These are phyloP conservation scores for Pseudocercospora crystallina DNA, from an alignment of 2,329 filamentous ascomycete species.

Conservation along the genomic window DNA sequence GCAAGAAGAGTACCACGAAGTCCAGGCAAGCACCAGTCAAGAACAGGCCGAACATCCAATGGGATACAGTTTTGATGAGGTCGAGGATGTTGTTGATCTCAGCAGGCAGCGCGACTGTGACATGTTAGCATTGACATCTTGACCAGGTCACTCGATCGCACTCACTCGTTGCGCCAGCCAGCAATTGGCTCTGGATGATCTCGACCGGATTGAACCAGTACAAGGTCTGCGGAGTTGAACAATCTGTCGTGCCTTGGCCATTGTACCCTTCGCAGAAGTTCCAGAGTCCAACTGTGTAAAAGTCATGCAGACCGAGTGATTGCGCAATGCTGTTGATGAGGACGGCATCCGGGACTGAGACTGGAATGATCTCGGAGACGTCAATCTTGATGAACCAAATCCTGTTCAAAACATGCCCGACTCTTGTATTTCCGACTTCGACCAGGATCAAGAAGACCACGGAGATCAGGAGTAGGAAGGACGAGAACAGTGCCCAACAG, in stretches of 20 bases:
- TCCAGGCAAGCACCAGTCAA: constrained; percentile 68
- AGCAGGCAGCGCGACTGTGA: constrained; percentile 69
- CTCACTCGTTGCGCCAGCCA: constrained; percentile 74
- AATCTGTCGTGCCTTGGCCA: constrained; percentile 71
- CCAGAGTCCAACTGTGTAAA: constrained; percentile 92
- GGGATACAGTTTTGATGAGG: constrained; percentile 71
- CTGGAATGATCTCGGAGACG: constrained; percentile 76
- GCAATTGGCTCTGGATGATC: constrained; percentile 75
- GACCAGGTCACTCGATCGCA: constrained; percentile 14
- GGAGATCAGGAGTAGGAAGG: constrained; percentile 69
- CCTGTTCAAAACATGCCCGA: constrained; percentile 60
- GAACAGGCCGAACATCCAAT: constrained; percentile 90
- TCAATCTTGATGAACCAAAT: constrained; percentile 86
- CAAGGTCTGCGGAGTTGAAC: constrained; percentile 66
- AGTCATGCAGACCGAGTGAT: constrained; percentile 85
- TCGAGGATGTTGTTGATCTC: constrained; percentile 71
- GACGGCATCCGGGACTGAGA: constrained; percentile 66
- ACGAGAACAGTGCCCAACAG: constrained; percentile 64
- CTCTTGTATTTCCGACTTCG: constrained; percentile 70
- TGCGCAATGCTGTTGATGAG: constrained; percentile 86
- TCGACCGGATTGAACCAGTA: constrained; percentile 93
- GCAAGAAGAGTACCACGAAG: constrained; percentile 69
- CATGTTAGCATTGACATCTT: constrained; percentile 24
- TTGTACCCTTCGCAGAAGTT: constrained; percentile 86
- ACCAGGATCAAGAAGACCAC: constrained; percentile 79